Evolutionary conservation across 2,329 filamentous ascomycete species (phyloP).

Genomic region (Aurifilum marmelostoma): DNA sequence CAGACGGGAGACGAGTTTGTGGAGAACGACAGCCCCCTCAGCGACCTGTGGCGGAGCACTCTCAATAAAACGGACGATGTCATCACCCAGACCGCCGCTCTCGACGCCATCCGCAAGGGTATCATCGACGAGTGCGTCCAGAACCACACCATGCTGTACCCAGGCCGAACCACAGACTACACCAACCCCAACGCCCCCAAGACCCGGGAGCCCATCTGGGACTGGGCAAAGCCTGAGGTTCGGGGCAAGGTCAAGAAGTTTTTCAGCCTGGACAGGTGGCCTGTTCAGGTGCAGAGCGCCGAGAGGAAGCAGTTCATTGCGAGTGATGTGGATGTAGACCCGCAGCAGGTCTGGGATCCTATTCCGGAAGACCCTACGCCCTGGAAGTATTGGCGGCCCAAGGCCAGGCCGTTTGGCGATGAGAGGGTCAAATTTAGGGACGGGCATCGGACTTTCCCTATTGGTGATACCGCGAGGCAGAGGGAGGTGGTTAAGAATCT

Average conservation of each 20-base stretch:
- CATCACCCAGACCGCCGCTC: constrained; percentile 30
- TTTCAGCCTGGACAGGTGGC: constrained; percentile 55
- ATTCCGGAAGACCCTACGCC: constrained; percentile 35
- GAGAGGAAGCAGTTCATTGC: constrained; percentile 37
- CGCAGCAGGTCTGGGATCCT: constrained; percentile 35
- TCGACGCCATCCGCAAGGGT: constrained; percentile 40
- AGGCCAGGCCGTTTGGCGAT: constrained; percentile 33
- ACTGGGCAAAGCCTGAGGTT: constrained; percentile 38
- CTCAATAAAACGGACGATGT: constrained; percentile 31
- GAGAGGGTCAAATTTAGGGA: constrained; percentile 34
- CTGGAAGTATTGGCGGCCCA: constrained; percentile 31
- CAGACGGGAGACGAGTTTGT: background rate
- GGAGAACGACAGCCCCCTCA: background rate
- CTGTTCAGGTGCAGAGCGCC: constrained; percentile 43
- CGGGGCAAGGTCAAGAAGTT: constrained; percentile 38
- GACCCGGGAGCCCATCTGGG: constrained; percentile 41
- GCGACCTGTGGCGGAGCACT: background rate
- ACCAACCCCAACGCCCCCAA: constrained; percentile 31
- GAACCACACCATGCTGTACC: constrained; percentile 48
- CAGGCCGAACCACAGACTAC: constrained; percentile 38
- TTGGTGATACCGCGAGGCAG: constrained; percentile 45
- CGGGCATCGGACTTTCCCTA: constrained; percentile 40
- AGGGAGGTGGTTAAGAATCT: constrained; percentile 33
- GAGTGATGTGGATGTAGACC: constrained; percentile 37
- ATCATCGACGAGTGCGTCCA: constrained; percentile 49